Percentiles rank a stretch among this genome's conserved stretches.
These are phyloP conservation scores for Diaporthe sp. DNA, from an alignment of 2,329 filamentous ascomycete species.

Conservation along the genomic window DNA sequence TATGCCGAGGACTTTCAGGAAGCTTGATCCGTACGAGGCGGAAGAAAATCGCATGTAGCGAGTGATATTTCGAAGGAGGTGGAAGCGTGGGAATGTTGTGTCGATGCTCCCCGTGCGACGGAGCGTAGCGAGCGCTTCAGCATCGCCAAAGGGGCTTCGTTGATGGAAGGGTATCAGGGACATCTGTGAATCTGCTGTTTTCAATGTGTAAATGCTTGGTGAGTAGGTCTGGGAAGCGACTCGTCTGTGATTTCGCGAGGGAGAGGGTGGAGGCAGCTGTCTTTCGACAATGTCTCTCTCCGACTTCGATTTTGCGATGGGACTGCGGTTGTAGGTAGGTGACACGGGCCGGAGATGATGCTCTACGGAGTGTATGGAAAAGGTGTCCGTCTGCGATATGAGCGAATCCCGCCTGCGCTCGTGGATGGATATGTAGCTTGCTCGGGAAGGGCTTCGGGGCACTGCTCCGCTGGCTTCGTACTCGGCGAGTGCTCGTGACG, in stretches of 20 bases:
- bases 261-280: constrained; percentile 35
- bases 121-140: constrained; percentile 62
- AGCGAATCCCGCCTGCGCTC: constrained; percentile 66
- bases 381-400: constrained; percentile 68
- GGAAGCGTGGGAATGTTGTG: constrained; percentile 70
- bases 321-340: constrained; percentile 51
- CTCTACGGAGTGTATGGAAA: constrained; percentile 54
- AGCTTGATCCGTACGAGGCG: constrained; percentile 74
- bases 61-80: constrained; percentile 72
- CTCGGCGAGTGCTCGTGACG: constrained; percentile 53
- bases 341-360: constrained; percentile 60
- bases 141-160: constrained; percentile 61
- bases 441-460: constrained; percentile 57
- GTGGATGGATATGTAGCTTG: constrained; percentile 64
- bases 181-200: constrained; percentile 66
- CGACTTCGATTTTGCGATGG: constrained; percentile 48
- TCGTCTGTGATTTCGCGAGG: constrained; percentile 46
- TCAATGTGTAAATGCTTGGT: constrained; percentile 72
- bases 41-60: constrained; percentile 77
- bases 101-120: constrained; percentile 66
- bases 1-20: constrained; percentile 74
- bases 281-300: constrained; percentile 49
- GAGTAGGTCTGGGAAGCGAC: constrained; percentile 52
- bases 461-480: constrained; percentile 44
- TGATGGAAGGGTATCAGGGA: constrained; percentile 64